phyloP scores from a whole-genome alignment of 163 green algal genomes.

The Scenedesmus sp. region DNA sequence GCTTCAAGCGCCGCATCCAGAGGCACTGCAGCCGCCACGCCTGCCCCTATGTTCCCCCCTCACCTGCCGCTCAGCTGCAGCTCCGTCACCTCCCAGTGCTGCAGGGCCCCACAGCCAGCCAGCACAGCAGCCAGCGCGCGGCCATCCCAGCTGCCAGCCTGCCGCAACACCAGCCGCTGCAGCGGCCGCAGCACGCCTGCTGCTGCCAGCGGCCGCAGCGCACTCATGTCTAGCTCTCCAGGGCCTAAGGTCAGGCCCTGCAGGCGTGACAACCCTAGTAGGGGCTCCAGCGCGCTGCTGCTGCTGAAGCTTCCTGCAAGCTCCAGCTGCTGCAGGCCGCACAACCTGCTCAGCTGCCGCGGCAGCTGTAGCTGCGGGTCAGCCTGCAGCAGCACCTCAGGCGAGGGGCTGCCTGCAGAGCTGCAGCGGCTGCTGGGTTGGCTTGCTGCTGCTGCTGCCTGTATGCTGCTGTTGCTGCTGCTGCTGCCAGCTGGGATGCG shows the following conservation, averaged over 20 bases:
- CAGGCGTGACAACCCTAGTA: not conserved
- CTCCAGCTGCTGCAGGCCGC: not conserved
- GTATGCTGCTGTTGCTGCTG: slow-evolving; percentile 16
- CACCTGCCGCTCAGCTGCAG: slow-evolving; percentile 29
- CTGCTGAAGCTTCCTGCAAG: not conserved
- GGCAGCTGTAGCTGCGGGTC: slow-evolving; percentile 23
- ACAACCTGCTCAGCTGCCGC: not conserved
- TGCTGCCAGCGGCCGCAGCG: not conserved
- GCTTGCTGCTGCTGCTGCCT: not conserved
- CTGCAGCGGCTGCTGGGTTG: slow-evolving; percentile 14
- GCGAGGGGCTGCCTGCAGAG: slow-evolving; percentile 20
- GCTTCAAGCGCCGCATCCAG: no score
- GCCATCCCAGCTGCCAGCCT: slow-evolving; percentile 1
- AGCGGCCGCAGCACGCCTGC: not conserved
- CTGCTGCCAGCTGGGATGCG: not conserved
- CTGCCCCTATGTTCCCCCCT: not conserved
- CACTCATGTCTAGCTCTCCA: slow-evolving; percentile 9
- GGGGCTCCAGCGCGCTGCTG: not conserved
- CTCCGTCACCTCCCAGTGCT: slow-evolving; percentile 42
- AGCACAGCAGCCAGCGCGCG: slow-evolving; percentile 9
- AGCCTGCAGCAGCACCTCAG: not conserved
- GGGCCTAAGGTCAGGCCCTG: not conserved
- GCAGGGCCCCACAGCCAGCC: not conserved
- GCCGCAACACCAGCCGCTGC: slow-evolving; percentile 19
- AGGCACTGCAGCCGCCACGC: not conserved